Evolutionary conservation across 495 filamentous ascomycete genomes (phyloP), one percentile per base, ranked within the genome.

Genomic region (Clohesyomyces aquaticus): DNA sequence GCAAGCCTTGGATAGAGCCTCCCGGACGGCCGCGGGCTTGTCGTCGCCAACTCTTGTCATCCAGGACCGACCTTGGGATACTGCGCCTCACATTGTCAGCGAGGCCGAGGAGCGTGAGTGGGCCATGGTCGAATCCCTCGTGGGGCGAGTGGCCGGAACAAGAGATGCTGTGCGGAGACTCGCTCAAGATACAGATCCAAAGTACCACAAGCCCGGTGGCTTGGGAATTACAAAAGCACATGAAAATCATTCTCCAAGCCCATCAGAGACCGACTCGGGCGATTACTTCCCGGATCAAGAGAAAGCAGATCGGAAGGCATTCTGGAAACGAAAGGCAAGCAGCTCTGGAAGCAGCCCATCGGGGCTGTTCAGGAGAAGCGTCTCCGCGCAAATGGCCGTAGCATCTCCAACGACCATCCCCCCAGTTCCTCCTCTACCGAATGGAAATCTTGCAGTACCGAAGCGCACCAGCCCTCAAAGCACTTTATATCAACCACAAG

Each of bases 311-410:
- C 78, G 77, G 29, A 71, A 84, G 46, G 78, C 87, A 1, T 97
- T 98, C 68, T 98, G 94, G 94, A 96, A 92, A 73, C 88, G 94
- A 57, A 96, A 94, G 76, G 76, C 85, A 9, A 94, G 82, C 61
- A 78, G 66, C 64, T 67, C 74, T 32, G 23, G 76, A 71, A 75
- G 74, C 29, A 78, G 72, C 45, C 70, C 78, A 28, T 70, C 74
- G 38, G 73, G 77, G 55, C 56, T 83, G 38, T 71, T 81, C 65
- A 66, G 80, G 48, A 74, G 80, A 51, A 74, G 78, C 18, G 73
- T 78, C 3, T 77, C 79, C 21, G 78, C 86, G 3, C 83, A 89
- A 49, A 74, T 90, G 35, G 79, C 83, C 16, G 82, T 87, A 2
- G 87, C 87, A 0, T 67, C 82, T 9, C 81, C 78, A 2, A 74